Evolutionary conservation across 768 basidiomycete species (phyloP).

Genomic region (Mycena haematopus): DNA sequence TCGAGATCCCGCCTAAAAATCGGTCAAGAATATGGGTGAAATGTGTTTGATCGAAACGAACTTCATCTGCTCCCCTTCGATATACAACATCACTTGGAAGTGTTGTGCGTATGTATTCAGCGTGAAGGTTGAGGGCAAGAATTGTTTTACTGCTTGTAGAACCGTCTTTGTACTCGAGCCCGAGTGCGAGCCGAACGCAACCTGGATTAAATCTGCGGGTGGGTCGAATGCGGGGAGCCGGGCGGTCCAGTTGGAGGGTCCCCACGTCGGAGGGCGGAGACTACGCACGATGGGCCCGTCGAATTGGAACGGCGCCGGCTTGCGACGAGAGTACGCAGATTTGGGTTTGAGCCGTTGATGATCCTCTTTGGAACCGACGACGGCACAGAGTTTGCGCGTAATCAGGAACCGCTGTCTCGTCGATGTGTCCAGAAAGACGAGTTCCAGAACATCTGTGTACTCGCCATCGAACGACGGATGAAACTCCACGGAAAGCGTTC

Average conservation of each 20-base stretch:
- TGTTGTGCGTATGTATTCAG: constrained; percentile 47
- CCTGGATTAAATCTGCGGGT: constrained; percentile 40
- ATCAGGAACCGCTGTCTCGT: constrained; percentile 51
- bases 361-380: constrained; percentile 56
- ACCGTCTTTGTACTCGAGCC: constrained; percentile 25
- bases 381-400: constrained; percentile 50
- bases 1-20: constrained; percentile 45
- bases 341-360: constrained; percentile 53
- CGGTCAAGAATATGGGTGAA: constrained; percentile 10
- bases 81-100: constrained; percentile 53
- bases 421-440: constrained; percentile 48
- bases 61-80: constrained; percentile 59
- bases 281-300: constrained; percentile 42
- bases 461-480: constrained; percentile 48
- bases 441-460: constrained; percentile 54
- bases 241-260: constrained; percentile 43
- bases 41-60: constrained; percentile 29
- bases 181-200: constrained; percentile 35
- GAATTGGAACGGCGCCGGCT: constrained; percentile 34
- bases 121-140: constrained; percentile 46
- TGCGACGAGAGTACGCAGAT: constrained; percentile 47
- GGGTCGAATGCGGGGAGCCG: constrained; percentile 40
- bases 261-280: constrained; percentile 47
- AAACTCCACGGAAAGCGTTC: constrained; percentile 40
- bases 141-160: constrained; percentile 36